These are phyloP conservation scores for Nitzschia sp. DNA, from an alignment of 108 stramenopile species.

Conservation along the genomic window DNA sequence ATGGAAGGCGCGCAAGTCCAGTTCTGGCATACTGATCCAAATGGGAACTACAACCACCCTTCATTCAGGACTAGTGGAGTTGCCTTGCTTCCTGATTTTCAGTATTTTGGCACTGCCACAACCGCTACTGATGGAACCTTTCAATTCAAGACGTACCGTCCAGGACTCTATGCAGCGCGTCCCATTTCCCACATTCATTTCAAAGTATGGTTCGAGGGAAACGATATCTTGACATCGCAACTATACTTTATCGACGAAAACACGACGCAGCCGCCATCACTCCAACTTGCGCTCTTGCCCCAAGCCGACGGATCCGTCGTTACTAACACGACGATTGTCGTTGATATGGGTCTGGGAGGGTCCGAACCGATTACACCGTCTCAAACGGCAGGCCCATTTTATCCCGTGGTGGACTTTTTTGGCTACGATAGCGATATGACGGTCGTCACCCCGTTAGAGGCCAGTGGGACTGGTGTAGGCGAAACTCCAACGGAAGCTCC, in stretches of 20 bases:
- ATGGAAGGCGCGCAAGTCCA: conserved; percentile 30
- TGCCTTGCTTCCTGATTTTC: conserved; percentile 14
- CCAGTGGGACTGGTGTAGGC: too few species aligned
- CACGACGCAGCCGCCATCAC: conserved; percentile 1
- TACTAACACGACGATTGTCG: conserved; percentile 23
- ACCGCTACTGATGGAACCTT: conserved; percentile 14
- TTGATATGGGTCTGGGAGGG: conserved; percentile 8
- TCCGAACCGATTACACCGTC: neutral
- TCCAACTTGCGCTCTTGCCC: conserved; percentile 13
- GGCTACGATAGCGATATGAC: conserved; percentile 21
- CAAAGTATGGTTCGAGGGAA: conserved; percentile 25
- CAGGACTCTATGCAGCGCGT: conserved; percentile 23
- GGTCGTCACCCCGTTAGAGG: neutral
- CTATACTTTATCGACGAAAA: conserved; percentile 30
- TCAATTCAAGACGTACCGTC: conserved; percentile 26
- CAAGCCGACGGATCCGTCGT: conserved; percentile 8
- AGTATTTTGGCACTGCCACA: conserved; percentile 30
- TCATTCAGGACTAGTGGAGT: neutral
- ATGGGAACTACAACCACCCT: conserved; percentile 34
- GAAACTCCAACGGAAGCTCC: too few species aligned
- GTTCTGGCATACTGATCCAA: conserved; percentile 33
- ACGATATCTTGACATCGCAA: conserved; percentile 28
- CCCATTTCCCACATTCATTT: conserved; percentile 33
- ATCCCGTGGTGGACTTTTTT: conserved; percentile 31
- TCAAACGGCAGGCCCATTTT: conserved; percentile 27